Percentiles rank a stretch among this genome's conserved stretches.
These are phyloP conservation scores for Potentilla sterilis DNA, from an alignment of 306 rosid genomes.

Conservation along the genomic window DNA sequence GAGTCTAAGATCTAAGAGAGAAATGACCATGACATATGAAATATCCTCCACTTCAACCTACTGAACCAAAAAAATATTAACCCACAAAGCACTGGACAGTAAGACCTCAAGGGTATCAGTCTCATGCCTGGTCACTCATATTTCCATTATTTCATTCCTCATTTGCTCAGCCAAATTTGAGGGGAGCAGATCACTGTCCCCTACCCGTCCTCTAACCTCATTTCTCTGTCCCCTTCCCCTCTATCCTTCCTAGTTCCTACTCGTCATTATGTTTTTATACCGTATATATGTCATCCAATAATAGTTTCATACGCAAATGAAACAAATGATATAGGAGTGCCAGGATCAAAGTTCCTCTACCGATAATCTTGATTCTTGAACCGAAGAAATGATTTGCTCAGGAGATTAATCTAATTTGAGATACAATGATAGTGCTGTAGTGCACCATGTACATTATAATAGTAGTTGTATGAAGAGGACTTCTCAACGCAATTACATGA, in stretches of 20 bases:
- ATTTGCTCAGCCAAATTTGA: not conserved
- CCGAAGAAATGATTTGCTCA: not conserved
- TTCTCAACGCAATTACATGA: slow-evolving; percentile 39
- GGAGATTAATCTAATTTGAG: slow-evolving; percentile 3
- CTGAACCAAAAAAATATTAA: no score
- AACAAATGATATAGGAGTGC: not conserved
- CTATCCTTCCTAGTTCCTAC: no score
- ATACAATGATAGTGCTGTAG: not conserved
- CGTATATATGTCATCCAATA: not conserved
- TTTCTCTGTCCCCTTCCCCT: no score
- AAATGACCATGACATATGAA: no score
- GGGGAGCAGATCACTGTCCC: not conserved
- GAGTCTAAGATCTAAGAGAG: no score
- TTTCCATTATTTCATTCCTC: no score
- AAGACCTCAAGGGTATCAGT: no score
- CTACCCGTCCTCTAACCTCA: no score
- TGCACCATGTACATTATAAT: slow-evolving; percentile 43
- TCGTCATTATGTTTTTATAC: no score
- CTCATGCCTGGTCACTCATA: no score
- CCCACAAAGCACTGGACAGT: no score
- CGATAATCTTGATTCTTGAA: not conserved
- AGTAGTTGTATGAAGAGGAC: slow-evolving; percentile 33
- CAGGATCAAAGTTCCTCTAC: not conserved
- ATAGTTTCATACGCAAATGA: not conserved
- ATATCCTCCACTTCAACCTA: no score